Evolutionary conservation across 192 early-diverging fungal species (phyloP), one percentile per base, ranked within the genome.

Genomic region (Coemansia interrupta): DNA sequence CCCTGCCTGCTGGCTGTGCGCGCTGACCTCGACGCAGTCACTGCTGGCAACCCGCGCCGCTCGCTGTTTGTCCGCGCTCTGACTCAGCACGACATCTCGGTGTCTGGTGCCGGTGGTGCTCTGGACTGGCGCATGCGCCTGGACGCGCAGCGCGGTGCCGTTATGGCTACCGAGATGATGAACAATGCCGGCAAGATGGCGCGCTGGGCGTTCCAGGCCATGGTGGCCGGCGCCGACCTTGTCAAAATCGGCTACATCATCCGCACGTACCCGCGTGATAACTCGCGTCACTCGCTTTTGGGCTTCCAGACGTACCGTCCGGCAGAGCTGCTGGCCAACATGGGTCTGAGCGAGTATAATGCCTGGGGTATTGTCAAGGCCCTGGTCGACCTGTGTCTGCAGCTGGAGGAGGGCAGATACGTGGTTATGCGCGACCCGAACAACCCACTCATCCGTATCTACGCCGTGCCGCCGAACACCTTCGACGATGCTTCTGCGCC

Each of bases 361-460:
- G 92, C 86, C 11, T 99, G 96, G 96, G 96, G 96, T 74, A 91
- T 97, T 64, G 82, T 95, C 68, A 92, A 95, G 85, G 90, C 91
- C 28, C 82, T 99, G 58, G 87, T 96, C 30, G 92, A 97, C 58
- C 51, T 92, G 65, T 92, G 92, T 55, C 68, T 87, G 68, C 78
- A 87, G 58, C 74, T 91, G 42, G 85, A 87, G n/a, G 93, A 97
- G 76, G 96, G 96, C 75, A 91, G 90, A 70, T 99, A 92, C 72
- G 89, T 97, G 11, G 74, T 99, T 54, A 87, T 96, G 68, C 90
- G 92, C 72, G 96, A 99, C 74, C 93, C 96, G n/a, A 92, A 92
- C 80, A 95, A 96, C 86, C 81, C 91, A 13, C 80, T 91, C 11
- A 83, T 96, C 59, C 83, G 86, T 44, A 53, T 96, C 30, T 96